Conservation (phyloP, 768 basidiomycete genomes). For the Chlorophyllum brunneum region DNA sequence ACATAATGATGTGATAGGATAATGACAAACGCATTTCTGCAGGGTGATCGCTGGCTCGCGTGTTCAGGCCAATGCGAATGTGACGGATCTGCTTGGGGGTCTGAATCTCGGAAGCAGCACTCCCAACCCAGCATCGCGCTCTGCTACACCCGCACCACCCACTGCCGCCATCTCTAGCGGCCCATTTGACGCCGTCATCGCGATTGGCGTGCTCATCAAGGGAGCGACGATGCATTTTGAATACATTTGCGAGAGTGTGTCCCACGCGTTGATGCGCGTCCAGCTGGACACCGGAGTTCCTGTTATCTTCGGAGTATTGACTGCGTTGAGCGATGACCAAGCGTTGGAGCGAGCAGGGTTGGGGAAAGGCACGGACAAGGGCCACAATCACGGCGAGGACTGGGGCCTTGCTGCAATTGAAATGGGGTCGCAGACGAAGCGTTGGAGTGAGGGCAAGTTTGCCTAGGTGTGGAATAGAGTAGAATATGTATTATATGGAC, state of each 20-base stretch:
- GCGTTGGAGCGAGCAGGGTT: constrained; percentile 93
- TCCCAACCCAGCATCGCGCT: constrained; percentile 38
- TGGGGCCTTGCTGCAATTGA: constrained; percentile 98
- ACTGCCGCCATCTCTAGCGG: constrained; percentile 28
- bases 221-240: constrained; percentile 99
- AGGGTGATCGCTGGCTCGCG: constrained; percentile 90
- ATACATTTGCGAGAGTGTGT: constrained; percentile 94
- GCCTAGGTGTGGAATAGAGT: constrained; percentile 18
- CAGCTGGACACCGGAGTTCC: constrained; percentile 93
- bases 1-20: not conserved
- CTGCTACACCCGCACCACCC: constrained; percentile 47
- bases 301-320: constrained; percentile 95
- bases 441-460: constrained; percentile 73
- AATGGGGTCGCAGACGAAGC: constrained; percentile 66
- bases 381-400: constrained; percentile 97
- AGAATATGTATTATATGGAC: constrained; percentile 14
- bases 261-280: constrained; percentile 91
- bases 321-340: constrained; percentile 89
- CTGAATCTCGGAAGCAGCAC: constrained; percentile 39
- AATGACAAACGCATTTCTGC: constrained; percentile 13
- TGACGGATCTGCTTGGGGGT: constrained; percentile 77
- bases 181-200: constrained; percentile 94
- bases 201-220: constrained; percentile 97
- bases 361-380: constrained; percentile 61
- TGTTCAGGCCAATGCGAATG: constrained; percentile 71